Base-by-base conservation (phyloP, 2,329 filamentous ascomycete genomes). In the Alternaria novae-zelandiae region DNA sequence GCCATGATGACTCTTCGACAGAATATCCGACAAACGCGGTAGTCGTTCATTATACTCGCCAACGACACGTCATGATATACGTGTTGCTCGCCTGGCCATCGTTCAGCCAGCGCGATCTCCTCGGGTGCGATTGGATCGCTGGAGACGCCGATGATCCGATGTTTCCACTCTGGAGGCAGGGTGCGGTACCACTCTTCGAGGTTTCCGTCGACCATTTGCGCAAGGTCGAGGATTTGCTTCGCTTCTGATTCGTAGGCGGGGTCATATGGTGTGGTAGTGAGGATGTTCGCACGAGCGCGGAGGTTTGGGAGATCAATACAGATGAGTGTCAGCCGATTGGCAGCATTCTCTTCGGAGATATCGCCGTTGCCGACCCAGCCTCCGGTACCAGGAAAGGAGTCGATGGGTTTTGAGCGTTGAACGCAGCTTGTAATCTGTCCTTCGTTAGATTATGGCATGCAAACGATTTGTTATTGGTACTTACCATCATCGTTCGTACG, bases 401-500 rank as follows among this genome's bases (percentile, higher is more conserved):
- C 79, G 12, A 82, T 67, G 6, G 79, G 78, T 57, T 77, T 79
- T 6, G 75, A 79, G 25, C 77, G 74, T 65, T 81, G 79, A 9
- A 82, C 78, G 25, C 77, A 79, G 54, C 74, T 78, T 50, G 79
- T 81, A 30, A 82, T 78, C 79, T 81, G 41, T 3, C 12, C 2
- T 49, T 25, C 4, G 69, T 54, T 67, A 58, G 32, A 44, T 13
- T 30, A 15, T 46, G 10, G 20, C 9, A 32, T n/a, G 7, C 12
- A n/a, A 10, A 15, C 12, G 17, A 15, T 13, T 17, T 20, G 7
- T 15, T 26, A 21, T 10, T 17, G n/a, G 4, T 41, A 9, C 21
- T 56, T 70, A 80, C 79, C 80, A 82, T 82, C 74, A 80, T 78
- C 20, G 78, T 78, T 45, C 80, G 69, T 0, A 82, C 79, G 30